Evolutionary conservation across 306 rosid genomes (phyloP).

Genomic region (Cucurbita ficifolia): DNA sequence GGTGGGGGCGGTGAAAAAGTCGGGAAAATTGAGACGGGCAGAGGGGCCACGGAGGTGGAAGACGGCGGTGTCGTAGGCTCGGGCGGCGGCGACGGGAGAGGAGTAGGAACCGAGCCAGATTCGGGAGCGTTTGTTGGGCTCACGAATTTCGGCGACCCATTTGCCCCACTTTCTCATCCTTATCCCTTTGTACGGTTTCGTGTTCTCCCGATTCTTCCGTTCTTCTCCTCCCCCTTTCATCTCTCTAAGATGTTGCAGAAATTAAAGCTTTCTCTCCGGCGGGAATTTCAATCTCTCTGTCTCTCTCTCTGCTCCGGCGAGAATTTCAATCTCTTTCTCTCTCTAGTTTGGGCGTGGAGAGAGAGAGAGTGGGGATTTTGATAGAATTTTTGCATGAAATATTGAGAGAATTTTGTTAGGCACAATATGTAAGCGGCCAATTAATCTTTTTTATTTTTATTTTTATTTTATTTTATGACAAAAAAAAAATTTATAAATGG

Average conservation of each 20-base stretch:
- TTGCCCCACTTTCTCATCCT: constrained; percentile 86
- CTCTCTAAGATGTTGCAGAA: no score
- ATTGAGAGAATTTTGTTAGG: not conserved
- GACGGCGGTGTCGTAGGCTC: constrained; percentile 69
- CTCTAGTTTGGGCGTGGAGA: not conserved
- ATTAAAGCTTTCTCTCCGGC: no score
- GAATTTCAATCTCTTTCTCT: not conserved
- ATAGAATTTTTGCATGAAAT: not conserved
- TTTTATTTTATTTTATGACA: no score
- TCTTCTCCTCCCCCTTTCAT: not conserved
- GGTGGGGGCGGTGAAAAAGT: not conserved
- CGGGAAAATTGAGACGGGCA: constrained; percentile 62
- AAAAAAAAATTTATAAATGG: no score
- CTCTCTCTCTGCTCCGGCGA: not conserved
- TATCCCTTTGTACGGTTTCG: constrained; percentile 52
- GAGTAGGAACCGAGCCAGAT: constrained; percentile 70
- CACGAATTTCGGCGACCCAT: constrained; percentile 87
- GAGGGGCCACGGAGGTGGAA: constrained; percentile 57
- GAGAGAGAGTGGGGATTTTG: not conserved
- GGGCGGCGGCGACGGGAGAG: constrained; percentile 54
- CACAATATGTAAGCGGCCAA: not conserved
- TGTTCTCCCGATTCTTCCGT: constrained; percentile 1
- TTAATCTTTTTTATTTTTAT: no score
- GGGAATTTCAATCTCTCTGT: not conserved
- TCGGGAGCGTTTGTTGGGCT: constrained; percentile 58